Base-by-base conservation (phyloP, 768 basidiomycete genomes). In the Lactarius sanguifluus region DNA sequence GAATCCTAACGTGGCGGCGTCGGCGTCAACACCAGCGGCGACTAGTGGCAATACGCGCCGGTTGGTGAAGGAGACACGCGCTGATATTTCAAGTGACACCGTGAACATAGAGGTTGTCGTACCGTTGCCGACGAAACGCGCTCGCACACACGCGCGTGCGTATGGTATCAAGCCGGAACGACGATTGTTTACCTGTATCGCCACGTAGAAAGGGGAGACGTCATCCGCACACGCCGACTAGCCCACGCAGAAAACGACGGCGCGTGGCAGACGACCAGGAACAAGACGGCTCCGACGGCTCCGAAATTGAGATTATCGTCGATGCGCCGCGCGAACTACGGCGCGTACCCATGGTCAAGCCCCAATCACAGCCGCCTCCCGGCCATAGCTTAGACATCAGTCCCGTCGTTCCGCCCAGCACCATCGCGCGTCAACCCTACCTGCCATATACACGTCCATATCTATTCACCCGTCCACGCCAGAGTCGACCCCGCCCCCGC, bases 211-310 rank as follows among this genome's bases (percentile, higher is more conserved):
- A 50, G 9, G 36, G 28, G 32, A 62, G 61, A 5, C 47, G 36
- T 12, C 56, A 41, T 10, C 56, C 18, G 16, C 45, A n/a, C 28
- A 57, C 43, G 6, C 18, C 47, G 20, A 41, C 45, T 3, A 62
- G 45, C 5, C 56, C 65, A 3, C 54, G 15, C 25, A 61, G 28
- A n/a, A 66, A 57, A 32, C 65, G 65, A 41, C 60, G 45, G 36
- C 60, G 65, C 36, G 8, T 57, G 9, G 10, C 15, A 38, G 65
- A 66, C 15, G 56, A 40, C 5, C 60, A 9, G 1, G 28, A 25
- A 18, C 8, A 5, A 3, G 52, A 23, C 1, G 55, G 16, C 1
- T 52, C 43, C 3, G 62, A 41, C 2, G 56, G 57, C 28, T 28
- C 28, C 28, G 28, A 28, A 28, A 3, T 28, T 28, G 28, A 28